Conservation (phyloP, 1,284 basidiomycete species). For the Schizophyllum amplum region DNA sequence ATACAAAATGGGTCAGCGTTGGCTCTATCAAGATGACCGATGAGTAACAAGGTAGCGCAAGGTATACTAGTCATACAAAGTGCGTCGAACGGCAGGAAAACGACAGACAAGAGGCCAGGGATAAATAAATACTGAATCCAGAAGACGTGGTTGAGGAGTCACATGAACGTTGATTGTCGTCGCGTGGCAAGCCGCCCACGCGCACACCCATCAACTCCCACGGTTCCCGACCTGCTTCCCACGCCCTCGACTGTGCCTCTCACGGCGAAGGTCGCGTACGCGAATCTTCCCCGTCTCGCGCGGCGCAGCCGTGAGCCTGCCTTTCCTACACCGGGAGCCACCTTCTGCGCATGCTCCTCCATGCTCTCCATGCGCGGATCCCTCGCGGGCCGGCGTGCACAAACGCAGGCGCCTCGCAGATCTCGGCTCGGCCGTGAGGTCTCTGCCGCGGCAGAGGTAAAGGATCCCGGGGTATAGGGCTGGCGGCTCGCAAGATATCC, state of each 20-base stretch:
- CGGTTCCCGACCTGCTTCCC: not conserved
- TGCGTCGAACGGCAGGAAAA: not conserved
- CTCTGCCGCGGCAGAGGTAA: too few relatives aligned
- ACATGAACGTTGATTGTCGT: not conserved
- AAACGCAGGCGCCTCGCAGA: too few relatives aligned
- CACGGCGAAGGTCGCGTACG: too few relatives aligned
- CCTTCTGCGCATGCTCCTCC: too few relatives aligned
- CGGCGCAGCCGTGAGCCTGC: too few relatives aligned
- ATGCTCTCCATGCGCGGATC: too few relatives aligned
- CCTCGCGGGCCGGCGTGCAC: too few relatives aligned
- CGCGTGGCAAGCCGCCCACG: not conserved
- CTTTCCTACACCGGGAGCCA: too few relatives aligned
- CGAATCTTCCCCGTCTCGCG: not conserved
- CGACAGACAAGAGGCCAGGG: not conserved
- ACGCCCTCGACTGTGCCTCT: too few relatives aligned
- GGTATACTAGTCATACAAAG: not conserved
- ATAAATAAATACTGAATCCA: not conserved
- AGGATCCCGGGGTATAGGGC: too few relatives aligned
- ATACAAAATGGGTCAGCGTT: not conserved
- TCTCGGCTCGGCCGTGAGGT: too few relatives aligned
- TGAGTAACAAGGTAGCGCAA: not conserved
- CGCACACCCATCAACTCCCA: not conserved
- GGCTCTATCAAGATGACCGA: not conserved
- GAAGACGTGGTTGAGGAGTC: not conserved
- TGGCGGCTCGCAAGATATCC: too few relatives aligned